phyloP scores from a whole-genome alignment of 2,329 filamentous ascomycete species.

The Nectriaceae sp. region DNA sequence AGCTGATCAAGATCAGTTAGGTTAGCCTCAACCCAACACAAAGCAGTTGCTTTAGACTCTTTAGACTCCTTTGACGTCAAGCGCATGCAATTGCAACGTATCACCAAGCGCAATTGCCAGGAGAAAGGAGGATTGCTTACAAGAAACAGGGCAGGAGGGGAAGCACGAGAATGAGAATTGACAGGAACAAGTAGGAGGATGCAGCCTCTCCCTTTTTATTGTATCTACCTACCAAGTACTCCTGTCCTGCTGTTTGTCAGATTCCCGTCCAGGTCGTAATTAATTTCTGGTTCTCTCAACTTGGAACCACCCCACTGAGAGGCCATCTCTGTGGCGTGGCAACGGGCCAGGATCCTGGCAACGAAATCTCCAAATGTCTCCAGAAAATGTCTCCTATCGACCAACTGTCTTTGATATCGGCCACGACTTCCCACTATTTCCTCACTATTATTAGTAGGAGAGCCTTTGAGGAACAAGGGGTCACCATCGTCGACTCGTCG shows the following conservation, averaged over 20 bases:
- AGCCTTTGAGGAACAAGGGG: background rate
- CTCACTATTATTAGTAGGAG: background rate
- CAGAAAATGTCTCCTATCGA: background rate
- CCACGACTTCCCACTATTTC: background rate
- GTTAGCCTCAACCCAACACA: slow-evolving; percentile 10
- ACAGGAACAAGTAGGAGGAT: background rate
- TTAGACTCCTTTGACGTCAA: slow-evolving; percentile 8
- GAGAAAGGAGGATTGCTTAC: slow-evolving; percentile 19
- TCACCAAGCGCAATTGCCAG: slow-evolving; percentile 7
- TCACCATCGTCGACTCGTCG: background rate
- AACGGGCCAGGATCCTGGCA: slow-evolving; percentile 10
- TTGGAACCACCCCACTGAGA: slow-evolving; percentile 25
- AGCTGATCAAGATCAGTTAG: no score
- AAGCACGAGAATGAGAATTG: background rate
- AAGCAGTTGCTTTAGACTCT: no score
- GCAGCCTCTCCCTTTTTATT: slow-evolving; percentile 7
- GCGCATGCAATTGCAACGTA: slow-evolving; percentile 15
- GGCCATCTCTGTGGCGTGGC: slow-evolving; percentile 26
- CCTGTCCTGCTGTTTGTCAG: slow-evolving; percentile 1
- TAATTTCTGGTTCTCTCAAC: slow-evolving; percentile 26
- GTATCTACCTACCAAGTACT: background rate
- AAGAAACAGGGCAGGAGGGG: background rate
- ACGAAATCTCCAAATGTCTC: background rate
- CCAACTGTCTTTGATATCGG: background rate
- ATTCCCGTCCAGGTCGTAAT: slow-evolving; percentile 18